Base-by-base conservation (phyloP, 768 basidiomycete species). In the Naganishia friedmannii region DNA sequence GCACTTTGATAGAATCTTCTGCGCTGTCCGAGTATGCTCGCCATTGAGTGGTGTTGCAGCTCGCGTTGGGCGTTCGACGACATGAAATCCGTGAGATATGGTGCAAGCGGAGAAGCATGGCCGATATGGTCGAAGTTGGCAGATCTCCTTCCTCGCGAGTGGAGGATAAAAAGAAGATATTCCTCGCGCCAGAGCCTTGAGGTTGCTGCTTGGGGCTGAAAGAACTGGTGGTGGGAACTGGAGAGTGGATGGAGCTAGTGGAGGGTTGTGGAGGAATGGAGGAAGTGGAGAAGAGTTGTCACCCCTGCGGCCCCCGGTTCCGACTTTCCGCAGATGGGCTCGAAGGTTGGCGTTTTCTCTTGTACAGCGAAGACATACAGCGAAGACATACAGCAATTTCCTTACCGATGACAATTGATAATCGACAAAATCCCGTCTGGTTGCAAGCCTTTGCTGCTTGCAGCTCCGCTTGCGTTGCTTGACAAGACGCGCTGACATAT, bases 11-110 rank as follows among this genome's bases (percentile, higher is more conserved):
- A 0, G 39, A 19, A 29, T 63, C 60, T 42, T 63, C 39, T 12
- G 60, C 37, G 23, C 60, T 63, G 39, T 63, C 60, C 12, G 60
- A 63, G 39, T 63, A 63, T 1, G n/a, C n/a, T 21, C 60, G 60
- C 4, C 12, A 4, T 9, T n/a, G 37, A 15, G 34, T 39, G 1
- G 21, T 51, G 21, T 15, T 42, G 9, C 7, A 42, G n/a, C 48
- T 51, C 48, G 19, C 19, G 21, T 3, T 4, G n/a, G 48, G 19
- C 6, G n/a, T 7, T 4, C n/a, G 48, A 51, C 48, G 48, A 12
- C 48, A 3, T 26, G 48, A 12, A 21, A 51, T 21, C 3, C 48
- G 48, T 3, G 48, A 1, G 3, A 23, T 13, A 21, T 26, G 23
- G 13, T 26, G 48, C n/a, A 21, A 51, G 21, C 23, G 48, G 48